These are phyloP conservation scores for Xerocomellus dryophilus DNA, from an alignment of 768 basidiomycete species.

Conservation along the genomic window DNA sequence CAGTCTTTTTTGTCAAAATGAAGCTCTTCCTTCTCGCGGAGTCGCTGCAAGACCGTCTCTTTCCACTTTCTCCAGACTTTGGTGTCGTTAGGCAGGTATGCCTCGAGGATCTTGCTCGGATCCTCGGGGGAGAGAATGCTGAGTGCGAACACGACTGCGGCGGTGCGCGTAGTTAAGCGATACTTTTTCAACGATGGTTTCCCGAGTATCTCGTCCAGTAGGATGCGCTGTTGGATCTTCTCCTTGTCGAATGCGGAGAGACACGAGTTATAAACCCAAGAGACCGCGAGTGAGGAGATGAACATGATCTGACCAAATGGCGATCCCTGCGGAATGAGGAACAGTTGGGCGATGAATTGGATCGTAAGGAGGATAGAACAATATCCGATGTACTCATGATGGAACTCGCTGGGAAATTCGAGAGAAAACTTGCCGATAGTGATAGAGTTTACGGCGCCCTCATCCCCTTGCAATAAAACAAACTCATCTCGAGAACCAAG, in stretches of 20 bases:
- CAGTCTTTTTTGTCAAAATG: not conserved
- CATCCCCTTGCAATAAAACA: conserved; percentile 2
- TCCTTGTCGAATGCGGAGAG: conserved; percentile 33
- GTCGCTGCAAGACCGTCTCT: not conserved
- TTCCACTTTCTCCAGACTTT: conserved; percentile 10
- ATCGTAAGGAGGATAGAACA: conserved; percentile 21
- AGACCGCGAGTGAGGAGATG: conserved; percentile 23
- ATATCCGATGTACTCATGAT: conserved; percentile 4
- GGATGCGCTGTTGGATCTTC: conserved; percentile 12
- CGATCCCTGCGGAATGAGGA: conserved; percentile 28
- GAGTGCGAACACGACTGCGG: conserved; percentile 6
- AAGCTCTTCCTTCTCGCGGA: not conserved
- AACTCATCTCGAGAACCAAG: conserved; percentile 11
- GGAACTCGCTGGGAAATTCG: not conserved
- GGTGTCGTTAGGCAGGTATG: conserved; percentile 9
- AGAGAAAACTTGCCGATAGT: conserved; percentile 21
- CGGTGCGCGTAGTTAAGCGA: not conserved
- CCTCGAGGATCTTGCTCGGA: conserved; percentile 6
- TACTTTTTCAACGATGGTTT: not conserved
- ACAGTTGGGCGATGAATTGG: conserved; percentile 28
- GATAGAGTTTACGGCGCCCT: conserved; percentile 23
- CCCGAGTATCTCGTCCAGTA: not conserved
- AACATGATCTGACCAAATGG: conserved; percentile 33
- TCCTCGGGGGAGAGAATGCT: conserved; percentile 4
- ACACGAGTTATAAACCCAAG: conserved; percentile 28